Base-by-base conservation (phyloP, 148 eudicot species). In the Camellia japonica region DNA sequence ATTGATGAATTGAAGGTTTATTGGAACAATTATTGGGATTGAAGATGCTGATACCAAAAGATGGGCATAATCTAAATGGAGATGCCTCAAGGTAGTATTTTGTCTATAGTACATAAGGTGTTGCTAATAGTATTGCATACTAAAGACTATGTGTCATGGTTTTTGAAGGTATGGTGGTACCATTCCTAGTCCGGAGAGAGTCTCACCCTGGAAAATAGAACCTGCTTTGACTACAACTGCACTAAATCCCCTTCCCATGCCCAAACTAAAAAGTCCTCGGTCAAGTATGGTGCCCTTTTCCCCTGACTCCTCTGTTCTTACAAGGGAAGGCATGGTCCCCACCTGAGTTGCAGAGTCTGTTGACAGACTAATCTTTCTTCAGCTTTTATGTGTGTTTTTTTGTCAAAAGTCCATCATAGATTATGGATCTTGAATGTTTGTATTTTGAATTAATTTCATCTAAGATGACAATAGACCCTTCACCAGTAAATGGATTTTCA, bases 121-220 rank as follows among this genome's bases (percentile, higher is more conserved):
- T 43, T 59, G 7, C 20, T 60, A 11, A 52, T 18, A 15, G 38
- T 44, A 0, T 66, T 2, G 65, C 62, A 59, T 4, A 73, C 47
- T 66, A 61, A 78, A 75, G 80, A 58, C 47, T 70, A 7, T 23
- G 46, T 65, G 56, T 79, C 18, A 47, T 18, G 65, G 8, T 12
- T 79, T 49, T 7, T 88, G 7, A 44, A 94, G 99, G 96, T 97
- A n/a, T 90, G 94, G 47, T 97, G 99, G 99, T 23, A 77, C 87
- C 19, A 87, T 90, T 76, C 89, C 92, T 73, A 95, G 99, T 69
- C 99, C 99, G n/a, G 99, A 97, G 15, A 92, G 90, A 79, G 97
- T 94, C 54, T 94, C 99, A 1, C 98, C 98, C 0, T 94, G 99
- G 99, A 91, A 97, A 82, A 88, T 91, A 63, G 98, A 97, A 82